Percentiles rank a stretch among this genome's conserved stretches.
These are phyloP conservation scores for Beta vulgaris DNA, from an alignment of 148 eudicot genomes.

Conservation along the genomic window DNA sequence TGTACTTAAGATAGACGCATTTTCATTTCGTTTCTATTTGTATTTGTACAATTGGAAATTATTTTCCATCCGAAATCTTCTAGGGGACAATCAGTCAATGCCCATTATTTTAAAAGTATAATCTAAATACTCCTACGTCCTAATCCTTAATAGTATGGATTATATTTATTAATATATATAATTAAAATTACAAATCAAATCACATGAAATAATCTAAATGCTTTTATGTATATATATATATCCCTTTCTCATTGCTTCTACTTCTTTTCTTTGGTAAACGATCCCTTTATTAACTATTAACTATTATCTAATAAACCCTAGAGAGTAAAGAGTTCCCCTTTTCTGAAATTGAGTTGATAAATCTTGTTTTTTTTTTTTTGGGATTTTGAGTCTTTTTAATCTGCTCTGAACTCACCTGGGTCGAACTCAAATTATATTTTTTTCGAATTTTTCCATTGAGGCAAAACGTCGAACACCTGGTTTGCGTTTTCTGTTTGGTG, in stretches of 20 bases:
- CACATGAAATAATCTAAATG: constrained; percentile 13
- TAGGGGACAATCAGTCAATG: constrained; percentile 9
- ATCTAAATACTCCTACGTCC: too few species aligned
- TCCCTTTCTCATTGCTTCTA: neutral
- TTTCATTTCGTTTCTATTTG: too few species aligned
- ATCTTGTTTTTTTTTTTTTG: neutral
- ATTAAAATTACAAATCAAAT: too few species aligned
- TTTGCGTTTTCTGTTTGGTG: constrained; percentile 24
- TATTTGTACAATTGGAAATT: too few species aligned
- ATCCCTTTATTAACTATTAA: neutral
- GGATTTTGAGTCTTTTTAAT: neutral
- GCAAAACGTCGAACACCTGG: constrained; percentile 38
- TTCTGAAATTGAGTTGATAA: constrained; percentile 1
- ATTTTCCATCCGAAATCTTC: too few species aligned
- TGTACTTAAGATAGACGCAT: too few species aligned
- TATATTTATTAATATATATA: too few species aligned
- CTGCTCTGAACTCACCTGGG: constrained; percentile 17
- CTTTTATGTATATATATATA: neutral
- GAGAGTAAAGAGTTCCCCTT: neutral
- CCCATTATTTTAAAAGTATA: neutral
- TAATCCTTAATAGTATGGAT: too few species aligned
- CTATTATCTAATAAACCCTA: constrained; percentile 21
- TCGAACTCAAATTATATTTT: neutral
- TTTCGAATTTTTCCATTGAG: constrained; percentile 29
- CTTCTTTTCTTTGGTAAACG: constrained; percentile 6